phyloP scores from a whole-genome alignment of 2,329 filamentous ascomycete species.

The Apiospora sp. region DNA sequence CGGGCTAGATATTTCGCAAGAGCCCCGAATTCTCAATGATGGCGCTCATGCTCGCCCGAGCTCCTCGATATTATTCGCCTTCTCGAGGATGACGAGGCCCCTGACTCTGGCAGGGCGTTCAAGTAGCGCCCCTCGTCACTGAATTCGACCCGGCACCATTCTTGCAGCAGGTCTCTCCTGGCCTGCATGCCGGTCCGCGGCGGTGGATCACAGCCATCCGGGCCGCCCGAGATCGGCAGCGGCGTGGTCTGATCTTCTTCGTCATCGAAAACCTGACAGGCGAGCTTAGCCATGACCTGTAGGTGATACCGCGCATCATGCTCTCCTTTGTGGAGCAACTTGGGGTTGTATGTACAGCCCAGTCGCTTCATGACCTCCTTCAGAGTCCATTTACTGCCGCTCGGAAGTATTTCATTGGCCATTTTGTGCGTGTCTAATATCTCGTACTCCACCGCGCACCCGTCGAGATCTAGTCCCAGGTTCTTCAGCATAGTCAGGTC shows the following conservation, averaged over 20 bases:
- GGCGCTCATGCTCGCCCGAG: not conserved
- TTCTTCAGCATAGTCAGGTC: not conserved
- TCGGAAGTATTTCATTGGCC: not conserved
- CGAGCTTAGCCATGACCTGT: not conserved
- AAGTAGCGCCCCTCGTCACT: no score
- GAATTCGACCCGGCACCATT: not conserved
- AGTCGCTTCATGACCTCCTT: not conserved
- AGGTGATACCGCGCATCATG: not conserved
- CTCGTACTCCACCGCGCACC: not conserved
- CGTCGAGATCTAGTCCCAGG: not conserved
- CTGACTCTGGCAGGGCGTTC: not conserved
- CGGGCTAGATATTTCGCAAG: not conserved
- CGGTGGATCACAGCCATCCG: not conserved
- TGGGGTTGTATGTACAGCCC: not conserved
- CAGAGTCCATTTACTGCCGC: not conserved
- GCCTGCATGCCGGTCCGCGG: not conserved
- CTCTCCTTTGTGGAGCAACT: not conserved
- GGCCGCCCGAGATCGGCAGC: not conserved
- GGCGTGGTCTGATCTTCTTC: not conserved
- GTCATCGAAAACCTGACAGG: not conserved
- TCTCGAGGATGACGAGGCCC: not conserved
- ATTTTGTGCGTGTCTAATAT: not conserved
- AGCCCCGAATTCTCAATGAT: not conserved
- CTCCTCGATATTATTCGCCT: no score
- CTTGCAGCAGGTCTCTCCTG: not conserved